These are phyloP conservation scores for Medicago ruthenica DNA, from an alignment of 306 rosid genomes.

Conservation along the genomic window DNA sequence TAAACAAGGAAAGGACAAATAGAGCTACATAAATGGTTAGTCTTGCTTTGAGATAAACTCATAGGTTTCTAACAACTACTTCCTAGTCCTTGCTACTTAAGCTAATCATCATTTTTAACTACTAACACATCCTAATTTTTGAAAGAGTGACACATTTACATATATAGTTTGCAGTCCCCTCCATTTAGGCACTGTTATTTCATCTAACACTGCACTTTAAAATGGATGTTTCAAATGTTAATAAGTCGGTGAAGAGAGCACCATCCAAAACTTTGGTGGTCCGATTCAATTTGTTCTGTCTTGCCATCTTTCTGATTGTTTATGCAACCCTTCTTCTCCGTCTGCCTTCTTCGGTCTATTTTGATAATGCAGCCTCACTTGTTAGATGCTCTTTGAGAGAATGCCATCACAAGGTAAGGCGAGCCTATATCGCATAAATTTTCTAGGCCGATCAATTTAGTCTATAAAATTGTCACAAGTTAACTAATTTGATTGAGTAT, in stretches of 20 bases:
- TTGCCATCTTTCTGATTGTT: slow-evolving; percentile 63
- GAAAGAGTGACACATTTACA: slow-evolving; percentile 19
- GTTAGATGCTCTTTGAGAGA: slow-evolving; percentile 79
- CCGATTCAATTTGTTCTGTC: slow-evolving; percentile 69
- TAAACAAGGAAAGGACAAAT: slow-evolving; percentile 53
- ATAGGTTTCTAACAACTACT: slow-evolving; percentile 53
- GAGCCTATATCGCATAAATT: slow-evolving; percentile 49
- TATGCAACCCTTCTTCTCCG: slow-evolving; percentile 77
- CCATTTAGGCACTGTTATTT: slow-evolving; percentile 35
- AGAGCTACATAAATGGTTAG: slow-evolving; percentile 53
- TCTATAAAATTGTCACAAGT: background rate
- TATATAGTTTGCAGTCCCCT: slow-evolving; percentile 45
- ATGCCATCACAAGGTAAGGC: slow-evolving; percentile 97
- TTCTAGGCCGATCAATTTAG: background rate
- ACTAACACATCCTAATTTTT: slow-evolving; percentile 32
- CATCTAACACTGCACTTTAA: background rate
- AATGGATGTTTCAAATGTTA: slow-evolving; percentile 56
- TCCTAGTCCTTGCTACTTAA: slow-evolving; percentile 43
- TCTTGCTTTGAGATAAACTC: slow-evolving; percentile 54
- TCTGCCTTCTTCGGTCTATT: slow-evolving; percentile 72
- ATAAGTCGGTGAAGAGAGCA: slow-evolving; percentile 62
- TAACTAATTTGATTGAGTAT: background rate
- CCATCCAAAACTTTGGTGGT: slow-evolving; percentile 74
- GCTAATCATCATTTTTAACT: slow-evolving; percentile 45
- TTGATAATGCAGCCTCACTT: slow-evolving; percentile 68